phyloP scores from a whole-genome alignment of 1,284 basidiomycete species.

The Xanthoconium separans region DNA sequence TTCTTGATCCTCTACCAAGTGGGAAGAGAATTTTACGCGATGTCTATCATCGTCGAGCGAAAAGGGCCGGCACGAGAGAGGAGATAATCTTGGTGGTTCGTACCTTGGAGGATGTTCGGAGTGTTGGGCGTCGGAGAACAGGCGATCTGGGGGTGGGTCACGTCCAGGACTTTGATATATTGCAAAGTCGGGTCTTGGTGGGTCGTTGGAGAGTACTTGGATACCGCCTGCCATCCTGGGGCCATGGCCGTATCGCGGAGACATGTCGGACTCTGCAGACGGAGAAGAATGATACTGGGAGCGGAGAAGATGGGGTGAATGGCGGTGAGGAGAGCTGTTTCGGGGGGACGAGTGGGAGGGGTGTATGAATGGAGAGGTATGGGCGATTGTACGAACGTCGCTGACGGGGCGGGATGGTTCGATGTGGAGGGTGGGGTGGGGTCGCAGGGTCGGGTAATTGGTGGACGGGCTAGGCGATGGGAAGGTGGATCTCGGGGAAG shows the following conservation, averaged over 20 bases:
- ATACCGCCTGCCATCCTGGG: conserved; percentile 31
- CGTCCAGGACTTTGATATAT: conserved; percentile 13
- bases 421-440: conserved; percentile 12
- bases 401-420: conserved; percentile 10
- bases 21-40: not conserved
- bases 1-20: conserved; percentile 10
- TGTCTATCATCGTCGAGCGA: conserved; percentile 9
- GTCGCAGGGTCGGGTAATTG: conserved; percentile 26
- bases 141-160: conserved; percentile 13
- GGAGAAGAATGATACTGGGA: conserved; percentile 18
- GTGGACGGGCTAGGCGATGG: conserved; percentile 21
- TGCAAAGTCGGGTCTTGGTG: conserved; percentile 9
- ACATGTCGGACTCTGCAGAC: conserved; percentile 13
- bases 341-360: conserved; percentile 16
- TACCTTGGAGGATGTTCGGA: conserved; percentile 14
- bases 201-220: conserved; percentile 17
- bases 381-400: not conserved
- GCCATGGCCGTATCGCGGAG: conserved; percentile 20
- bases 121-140: conserved; percentile 10
- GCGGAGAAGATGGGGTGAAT: conserved; percentile 20
- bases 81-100: conserved; percentile 11
- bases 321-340: conserved; percentile 19
- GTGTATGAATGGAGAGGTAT: conserved; percentile 12
- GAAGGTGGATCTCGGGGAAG: conserved; percentile 12
- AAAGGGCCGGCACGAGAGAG: conserved; percentile 8